phyloP scores from a whole-genome alignment of 352 stramenopile species.

The Phytopythium mirpurense region DNA sequence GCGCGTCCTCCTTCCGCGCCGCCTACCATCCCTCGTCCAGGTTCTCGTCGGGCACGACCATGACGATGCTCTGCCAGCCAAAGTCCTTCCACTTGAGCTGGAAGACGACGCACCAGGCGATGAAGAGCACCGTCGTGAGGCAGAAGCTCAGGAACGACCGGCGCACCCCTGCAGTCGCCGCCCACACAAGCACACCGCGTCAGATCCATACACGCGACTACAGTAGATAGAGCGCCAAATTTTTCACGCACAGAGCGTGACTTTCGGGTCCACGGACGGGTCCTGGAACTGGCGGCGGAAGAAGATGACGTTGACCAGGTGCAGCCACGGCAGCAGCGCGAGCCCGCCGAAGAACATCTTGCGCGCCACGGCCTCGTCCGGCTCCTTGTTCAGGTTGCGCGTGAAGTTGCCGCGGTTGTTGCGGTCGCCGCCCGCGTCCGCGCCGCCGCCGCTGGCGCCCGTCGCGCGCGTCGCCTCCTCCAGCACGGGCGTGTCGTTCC shows the following conservation, averaged over 20 bases:
- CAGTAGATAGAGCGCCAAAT: no score
- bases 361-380: slow-evolving; percentile 57
- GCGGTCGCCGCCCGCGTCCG: slow-evolving; percentile 6
- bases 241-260: slow-evolving; percentile 82
- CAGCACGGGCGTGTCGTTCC: slow-evolving; percentile 57
- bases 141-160: slow-evolving; percentile 66
- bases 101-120: slow-evolving; percentile 75
- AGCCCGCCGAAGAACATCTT: slow-evolving; percentile 86
- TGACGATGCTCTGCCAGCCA: slow-evolving; percentile 71
- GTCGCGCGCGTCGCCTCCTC: slow-evolving; percentile 30
- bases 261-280: slow-evolving; percentile 46
- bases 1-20: background rate
- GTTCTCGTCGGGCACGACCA: slow-evolving; percentile 66
- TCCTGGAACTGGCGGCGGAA: slow-evolving; percentile 81
- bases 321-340: slow-evolving; percentile 72
- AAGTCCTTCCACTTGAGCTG: slow-evolving; percentile 86
- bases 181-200: background rate
- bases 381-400: slow-evolving; percentile 79
- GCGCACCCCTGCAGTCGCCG: slow-evolving; percentile 49
- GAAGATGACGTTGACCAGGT: slow-evolving; percentile 78
- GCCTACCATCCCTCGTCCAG: slow-evolving; percentile 62
- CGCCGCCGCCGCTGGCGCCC: slow-evolving; percentile 1
- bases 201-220: background rate
- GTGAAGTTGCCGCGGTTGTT: slow-evolving; percentile 89
- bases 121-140: slow-evolving; percentile 67